phyloP scores from a whole-genome alignment of 179 eudicot species.

The Carnegiea gigantea region DNA sequence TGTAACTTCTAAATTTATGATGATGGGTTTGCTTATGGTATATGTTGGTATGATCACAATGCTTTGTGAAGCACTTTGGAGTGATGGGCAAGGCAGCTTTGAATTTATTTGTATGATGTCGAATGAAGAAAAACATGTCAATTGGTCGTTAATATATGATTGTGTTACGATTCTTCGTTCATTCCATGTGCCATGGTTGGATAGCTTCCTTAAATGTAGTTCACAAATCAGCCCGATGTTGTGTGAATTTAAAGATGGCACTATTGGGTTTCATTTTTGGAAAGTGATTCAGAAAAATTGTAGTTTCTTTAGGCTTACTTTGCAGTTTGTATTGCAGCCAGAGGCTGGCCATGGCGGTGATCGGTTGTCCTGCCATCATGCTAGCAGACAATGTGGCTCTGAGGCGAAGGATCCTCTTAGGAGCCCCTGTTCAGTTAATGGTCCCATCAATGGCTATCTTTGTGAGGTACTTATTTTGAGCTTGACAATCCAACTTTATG shows the following conservation, averaged over 20 bases:
- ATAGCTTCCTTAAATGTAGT: not conserved
- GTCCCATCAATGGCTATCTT: slow-evolving; percentile 48
- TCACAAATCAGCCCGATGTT: not conserved
- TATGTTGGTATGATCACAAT: not conserved
- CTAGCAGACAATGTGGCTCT: slow-evolving; percentile 36
- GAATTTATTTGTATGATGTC: not conserved
- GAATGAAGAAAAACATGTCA: not conserved
- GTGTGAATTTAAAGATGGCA: slow-evolving; percentile 11
- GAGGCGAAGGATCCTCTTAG: slow-evolving; percentile 45
- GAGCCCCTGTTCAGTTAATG: slow-evolving; percentile 65
- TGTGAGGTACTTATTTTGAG: slow-evolving; percentile 45
- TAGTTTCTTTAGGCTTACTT: not conserved
- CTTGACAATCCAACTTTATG: not conserved
- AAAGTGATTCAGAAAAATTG: not conserved
- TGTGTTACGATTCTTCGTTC: not conserved
- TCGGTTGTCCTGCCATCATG: slow-evolving; percentile 44
- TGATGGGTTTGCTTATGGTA: slow-evolving; percentile 11
- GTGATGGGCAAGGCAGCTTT: not conserved
- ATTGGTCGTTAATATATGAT: not conserved
- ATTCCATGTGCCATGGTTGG: not conserved
- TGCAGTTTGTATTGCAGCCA: slow-evolving; percentile 39
- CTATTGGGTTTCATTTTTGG: not conserved
- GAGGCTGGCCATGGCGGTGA: slow-evolving; percentile 42
- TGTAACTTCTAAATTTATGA: not conserved
- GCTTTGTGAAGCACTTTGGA: not conserved